phyloP scores from a whole-genome alignment of 306 rosid genomes.

The Sesbania bispinosa region DNA sequence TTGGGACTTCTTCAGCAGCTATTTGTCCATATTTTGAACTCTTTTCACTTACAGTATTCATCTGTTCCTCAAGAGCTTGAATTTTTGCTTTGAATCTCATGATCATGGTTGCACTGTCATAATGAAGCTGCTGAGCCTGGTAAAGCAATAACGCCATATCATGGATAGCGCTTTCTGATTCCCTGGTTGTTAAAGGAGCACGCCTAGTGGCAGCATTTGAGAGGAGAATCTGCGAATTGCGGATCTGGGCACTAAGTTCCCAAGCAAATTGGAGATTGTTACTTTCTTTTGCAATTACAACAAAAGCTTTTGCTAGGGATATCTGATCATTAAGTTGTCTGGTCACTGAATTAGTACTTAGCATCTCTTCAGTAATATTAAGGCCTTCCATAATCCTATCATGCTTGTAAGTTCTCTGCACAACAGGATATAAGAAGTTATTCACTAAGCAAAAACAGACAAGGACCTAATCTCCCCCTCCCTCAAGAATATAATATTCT shows the following conservation, averaged over 20 bases:
- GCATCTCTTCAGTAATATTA: slow-evolving; percentile 79
- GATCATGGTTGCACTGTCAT: slow-evolving; percentile 87
- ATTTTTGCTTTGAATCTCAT: slow-evolving; percentile 86
- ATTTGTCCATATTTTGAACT: slow-evolving; percentile 88
- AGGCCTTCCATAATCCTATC: slow-evolving; percentile 76
- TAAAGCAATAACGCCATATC: slow-evolving; percentile 76
- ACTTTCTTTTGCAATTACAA: slow-evolving; percentile 84
- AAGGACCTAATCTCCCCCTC: neutral
- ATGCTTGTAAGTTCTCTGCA: slow-evolving; percentile 62
- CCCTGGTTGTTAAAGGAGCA: slow-evolving; percentile 54
- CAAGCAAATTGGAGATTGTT: slow-evolving; percentile 92
- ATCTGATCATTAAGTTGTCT: slow-evolving; percentile 85
- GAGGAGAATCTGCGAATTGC: slow-evolving; percentile 75
- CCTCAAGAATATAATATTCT: neutral
- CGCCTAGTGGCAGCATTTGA: slow-evolving; percentile 82
- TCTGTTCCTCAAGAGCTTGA: slow-evolving; percentile 79
- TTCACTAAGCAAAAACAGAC: neutral
- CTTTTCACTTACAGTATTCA: slow-evolving; percentile 70
- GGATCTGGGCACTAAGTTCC: slow-evolving; percentile 92
- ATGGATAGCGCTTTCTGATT: slow-evolving; percentile 62
- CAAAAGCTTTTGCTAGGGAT: slow-evolving; percentile 83
- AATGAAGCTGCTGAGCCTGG: slow-evolving; percentile 90
- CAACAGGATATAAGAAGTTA: slow-evolving; percentile 15
- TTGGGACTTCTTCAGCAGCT: slow-evolving; percentile 93
- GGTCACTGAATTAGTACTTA: slow-evolving; percentile 63